Evolutionary conservation across 2,329 filamentous ascomycete species (phyloP), one percentile per base, ranked within the genome.

Genomic region (Erysiphe pisi): DNA sequence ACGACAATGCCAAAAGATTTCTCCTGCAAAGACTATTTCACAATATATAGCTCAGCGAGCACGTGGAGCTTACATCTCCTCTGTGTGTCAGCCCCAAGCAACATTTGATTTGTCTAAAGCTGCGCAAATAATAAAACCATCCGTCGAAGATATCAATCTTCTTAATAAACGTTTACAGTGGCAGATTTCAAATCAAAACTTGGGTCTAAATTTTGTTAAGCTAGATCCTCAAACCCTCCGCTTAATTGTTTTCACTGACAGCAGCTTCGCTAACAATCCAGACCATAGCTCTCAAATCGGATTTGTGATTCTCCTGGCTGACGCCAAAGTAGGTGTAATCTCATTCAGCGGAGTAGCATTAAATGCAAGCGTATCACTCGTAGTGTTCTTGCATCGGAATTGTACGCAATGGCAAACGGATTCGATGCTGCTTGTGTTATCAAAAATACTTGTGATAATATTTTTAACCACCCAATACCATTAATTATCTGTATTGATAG

Each of bases 321-420:
- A 70, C 40, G 20, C 25, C 11, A 40, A 8, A 43, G 40, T 70
- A 36, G 40, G 11, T 36, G 18, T 31, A 70, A 70, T 43, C 18
- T 70, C 11, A 43, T 70, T 40, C 20, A 70, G 25, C 40, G 20
- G 65, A 70, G 28, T 43, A 36, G 28, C 36, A 43, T 70, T 20
- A 70, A 70, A 70, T 70, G 65, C 65, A 36, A 31, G 12, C n/a
- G 65, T 70, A n/a, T 70, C 36, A 70, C 65, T 36, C 65, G 18
- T n/a, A n/a, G n/a, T n/a, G n/a, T n/a, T n/a, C n/a, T n/a, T n/a
- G n/a, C n/a, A n/a, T n/a, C n/a, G n/a, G 58, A 63, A 63, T n/a
- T 63, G 9, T 12, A 63, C 58, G 47, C 47, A 52, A 52, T 52
- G 47, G 47, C 47, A 11, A 52, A 52, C 20, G 47, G 47, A 20